Base-by-base conservation (phyloP, 2,329 filamentous ascomycete species). In the Fusarium piperis region DNA sequence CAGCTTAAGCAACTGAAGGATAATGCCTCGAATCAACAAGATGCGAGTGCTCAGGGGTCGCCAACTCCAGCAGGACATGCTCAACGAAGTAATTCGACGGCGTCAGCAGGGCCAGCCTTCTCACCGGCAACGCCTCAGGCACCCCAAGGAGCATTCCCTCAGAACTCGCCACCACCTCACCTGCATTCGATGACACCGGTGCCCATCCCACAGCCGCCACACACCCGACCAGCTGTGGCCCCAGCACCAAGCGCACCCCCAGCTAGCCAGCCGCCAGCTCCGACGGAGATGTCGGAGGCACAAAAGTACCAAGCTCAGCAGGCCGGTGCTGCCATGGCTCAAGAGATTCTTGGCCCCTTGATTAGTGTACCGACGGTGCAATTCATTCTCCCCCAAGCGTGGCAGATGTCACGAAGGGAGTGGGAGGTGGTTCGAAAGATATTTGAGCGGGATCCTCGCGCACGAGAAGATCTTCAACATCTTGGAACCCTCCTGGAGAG, bases 371-470 rank as follows among this genome's bases (percentile, higher is more conserved):
- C 91, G 0, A 92, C 91, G 0, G 89, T 93, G 10, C 85, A 89
- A 26, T 92, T 94, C 74, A 83, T 95, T 6, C 83, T 94, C 48
- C 88, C 90, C 6, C 90, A 93, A 71, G 91, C 91, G 1, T 89
- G 87, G 20, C 87, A 88, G 56, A 93, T 93, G 85, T 86, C 90
- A 51, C 85, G 88, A n/a, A 83, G 88, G 16, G 93, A 97, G 77
- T 92, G 96, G 88, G 85, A 88, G 62, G 89, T 96, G 30, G 88
- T 98, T 68, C 86, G 88, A 58, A 86, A 88, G 39, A 91, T 95
- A 15, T 85, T 94, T 26, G 87, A 90, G 56, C 85, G 86, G 12
- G 90, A 94, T 61, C 89, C 90, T 0, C 87, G 86, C 23, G 89
- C 93, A 0, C 85, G 89, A 23, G 87, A 90, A 2, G 90, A 94